A percentile compares a stretch with the other conserved stretches of the same genome.
These are phyloP conservation scores for Candida nonsorbophila DNA, from an alignment of 805 yeast species.

Conservation along the genomic window DNA sequence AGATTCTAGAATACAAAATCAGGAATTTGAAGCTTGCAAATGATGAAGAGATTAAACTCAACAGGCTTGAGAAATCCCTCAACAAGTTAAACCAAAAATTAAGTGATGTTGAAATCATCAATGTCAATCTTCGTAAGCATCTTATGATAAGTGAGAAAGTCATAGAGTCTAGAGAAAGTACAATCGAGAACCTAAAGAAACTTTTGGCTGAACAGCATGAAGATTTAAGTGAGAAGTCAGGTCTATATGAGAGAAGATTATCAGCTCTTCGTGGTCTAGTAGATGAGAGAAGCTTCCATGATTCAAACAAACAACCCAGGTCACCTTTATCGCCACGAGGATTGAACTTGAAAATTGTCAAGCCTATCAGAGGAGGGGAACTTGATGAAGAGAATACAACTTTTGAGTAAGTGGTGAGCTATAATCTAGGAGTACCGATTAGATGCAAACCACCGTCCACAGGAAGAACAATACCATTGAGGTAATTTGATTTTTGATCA, in stretches of 20 bases:
- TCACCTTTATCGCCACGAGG: slow-evolving; percentile 34
- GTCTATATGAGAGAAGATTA: slow-evolving; percentile 43
- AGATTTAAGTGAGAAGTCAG: slow-evolving; percentile 43
- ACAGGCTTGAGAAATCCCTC: slow-evolving; percentile 53
- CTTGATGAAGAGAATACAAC: slow-evolving; percentile 4
- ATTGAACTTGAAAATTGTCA: slow-evolving; percentile 53
- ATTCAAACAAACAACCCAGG: slow-evolving; percentile 1
- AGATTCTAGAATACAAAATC: slow-evolving; percentile 23
- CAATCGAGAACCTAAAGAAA: slow-evolving; percentile 50
- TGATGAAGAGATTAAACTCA: slow-evolving; percentile 44
- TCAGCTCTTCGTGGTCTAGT: slow-evolving; percentile 4
- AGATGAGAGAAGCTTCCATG: slow-evolving; percentile 2
- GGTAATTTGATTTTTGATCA: slow-evolving; percentile 48
- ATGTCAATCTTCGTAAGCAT: slow-evolving; percentile 51
- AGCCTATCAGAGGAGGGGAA: slow-evolving; percentile 56
- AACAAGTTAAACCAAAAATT: slow-evolving; percentile 54
- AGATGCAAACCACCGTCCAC: slow-evolving; percentile 58
- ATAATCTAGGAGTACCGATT: slow-evolving; percentile 16
- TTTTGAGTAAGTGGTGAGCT: too few species aligned
- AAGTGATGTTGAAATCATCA: slow-evolving; percentile 58
- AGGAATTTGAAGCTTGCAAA: slow-evolving; percentile 24
- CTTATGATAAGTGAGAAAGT: slow-evolving; percentile 50
- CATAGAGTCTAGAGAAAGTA: slow-evolving; percentile 50
- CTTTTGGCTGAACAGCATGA: slow-evolving; percentile 47
- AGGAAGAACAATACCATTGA: slow-evolving; percentile 58